Conservation (phyloP, 2,329 filamentous ascomycete genomes). For the Exophiala calicioides region DNA sequence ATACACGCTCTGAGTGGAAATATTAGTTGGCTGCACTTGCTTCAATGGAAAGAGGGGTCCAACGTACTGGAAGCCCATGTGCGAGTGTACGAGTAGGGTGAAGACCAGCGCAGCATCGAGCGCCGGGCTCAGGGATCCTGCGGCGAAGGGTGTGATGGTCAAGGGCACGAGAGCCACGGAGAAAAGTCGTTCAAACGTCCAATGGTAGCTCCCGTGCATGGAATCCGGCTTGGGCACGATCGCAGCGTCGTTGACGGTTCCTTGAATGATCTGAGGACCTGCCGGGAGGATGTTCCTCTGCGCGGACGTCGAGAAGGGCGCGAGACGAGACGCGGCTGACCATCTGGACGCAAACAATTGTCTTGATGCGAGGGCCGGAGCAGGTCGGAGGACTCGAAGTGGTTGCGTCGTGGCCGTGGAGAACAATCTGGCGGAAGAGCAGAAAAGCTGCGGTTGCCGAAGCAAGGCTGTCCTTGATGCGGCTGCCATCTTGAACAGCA, state of each 20-base stretch:
- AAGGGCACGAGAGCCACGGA: constrained; percentile 81
- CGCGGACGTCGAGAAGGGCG: constrained; percentile 84
- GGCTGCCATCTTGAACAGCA: constrained; percentile 23
- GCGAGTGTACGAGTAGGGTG: constrained; percentile 83
- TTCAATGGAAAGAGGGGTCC: too few species aligned
- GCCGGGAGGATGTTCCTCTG: constrained; percentile 76
- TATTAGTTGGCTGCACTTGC: constrained; percentile 17
- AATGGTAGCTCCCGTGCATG: constrained; percentile 94
- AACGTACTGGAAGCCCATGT: constrained; percentile 84
- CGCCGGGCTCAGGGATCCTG: constrained; percentile 84
- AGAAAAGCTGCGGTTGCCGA: constrained; percentile 24
- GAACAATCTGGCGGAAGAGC: constrained; percentile 16
- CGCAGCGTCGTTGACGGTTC: constrained; percentile 83
- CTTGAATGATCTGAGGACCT: constrained; percentile 75
- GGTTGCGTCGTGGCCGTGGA: constrained; percentile 25
- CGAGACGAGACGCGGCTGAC: constrained; percentile 49
- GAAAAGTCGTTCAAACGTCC: constrained; percentile 86
- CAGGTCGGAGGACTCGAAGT: constrained; percentile 21
- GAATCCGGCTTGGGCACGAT: constrained; percentile 71
- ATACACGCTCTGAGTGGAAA: constrained; percentile 61
- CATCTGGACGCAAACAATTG: constrained; percentile 13
- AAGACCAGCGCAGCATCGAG: constrained; percentile 84
- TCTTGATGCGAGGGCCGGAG: constrained; percentile 20
- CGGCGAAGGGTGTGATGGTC: constrained; percentile 86
- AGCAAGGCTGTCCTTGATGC: constrained; percentile 25